Percentiles rank a stretch among this genome's conserved stretches.
Conservation (phyloP, 2,329 filamentous ascomycete species). For the Dactylellina cionopaga region DNA sequence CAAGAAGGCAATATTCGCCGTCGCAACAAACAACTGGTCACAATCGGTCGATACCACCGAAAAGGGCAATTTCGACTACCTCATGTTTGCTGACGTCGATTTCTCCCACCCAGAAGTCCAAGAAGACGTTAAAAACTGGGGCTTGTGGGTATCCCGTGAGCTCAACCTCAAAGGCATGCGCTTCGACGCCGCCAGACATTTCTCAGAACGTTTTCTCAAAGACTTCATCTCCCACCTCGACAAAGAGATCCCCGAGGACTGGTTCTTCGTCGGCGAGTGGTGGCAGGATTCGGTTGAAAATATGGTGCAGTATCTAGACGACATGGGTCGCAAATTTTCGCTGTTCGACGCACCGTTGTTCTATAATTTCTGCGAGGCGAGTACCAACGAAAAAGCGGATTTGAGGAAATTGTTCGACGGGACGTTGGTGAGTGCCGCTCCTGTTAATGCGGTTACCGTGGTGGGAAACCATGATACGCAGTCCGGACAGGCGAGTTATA, state of each 20-base stretch:
- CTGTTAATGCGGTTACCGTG: slow-evolving; percentile 71
- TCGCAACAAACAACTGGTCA: slow-evolving; percentile 74
- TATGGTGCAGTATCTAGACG: slow-evolving; percentile 69
- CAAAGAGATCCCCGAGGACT: slow-evolving; percentile 64
- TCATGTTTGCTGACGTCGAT: slow-evolving; percentile 78
- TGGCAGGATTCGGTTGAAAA: slow-evolving; percentile 70
- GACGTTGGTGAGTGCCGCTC: slow-evolving; percentile 68
- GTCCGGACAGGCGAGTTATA: slow-evolving; percentile 71
- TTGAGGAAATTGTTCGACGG: slow-evolving; percentile 72
- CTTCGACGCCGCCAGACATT: slow-evolving; percentile 78
- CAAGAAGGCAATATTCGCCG: slow-evolving; percentile 72
- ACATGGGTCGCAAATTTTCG: slow-evolving; percentile 69
- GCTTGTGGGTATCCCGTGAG: slow-evolving; percentile 72
- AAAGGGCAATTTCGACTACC: slow-evolving; percentile 75
- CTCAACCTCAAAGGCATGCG: slow-evolving; percentile 73
- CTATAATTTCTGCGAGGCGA: slow-evolving; percentile 72
- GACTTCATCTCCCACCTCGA: slow-evolving; percentile 72
- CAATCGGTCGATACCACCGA: slow-evolving; percentile 69
- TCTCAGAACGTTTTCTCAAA: slow-evolving; percentile 72
- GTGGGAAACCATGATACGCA: slow-evolving; percentile 79
- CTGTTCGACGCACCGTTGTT: slow-evolving; percentile 76
- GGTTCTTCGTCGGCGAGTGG: slow-evolving; percentile 76
- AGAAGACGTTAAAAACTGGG: slow-evolving; percentile 73
- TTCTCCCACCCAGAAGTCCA: slow-evolving; percentile 72
- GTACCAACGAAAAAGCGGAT: slow-evolving; percentile 68